Conservation (phyloP, 805 yeast genomes). For the Zygoascus tannicola region DNA sequence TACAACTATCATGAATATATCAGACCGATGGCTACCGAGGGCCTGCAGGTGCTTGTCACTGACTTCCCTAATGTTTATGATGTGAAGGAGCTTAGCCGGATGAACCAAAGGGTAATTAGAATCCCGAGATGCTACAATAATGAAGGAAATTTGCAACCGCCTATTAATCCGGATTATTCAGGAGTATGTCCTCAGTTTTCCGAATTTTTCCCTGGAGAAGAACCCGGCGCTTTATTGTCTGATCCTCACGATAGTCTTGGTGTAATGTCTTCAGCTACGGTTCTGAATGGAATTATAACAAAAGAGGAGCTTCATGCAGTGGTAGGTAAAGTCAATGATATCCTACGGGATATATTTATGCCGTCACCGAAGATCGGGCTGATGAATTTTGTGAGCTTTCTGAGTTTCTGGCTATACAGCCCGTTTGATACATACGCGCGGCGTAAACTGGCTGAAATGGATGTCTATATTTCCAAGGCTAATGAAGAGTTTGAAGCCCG, state of each 20-base stretch:
- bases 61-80: constrained; percentile 23
- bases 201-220: constrained; percentile 18
- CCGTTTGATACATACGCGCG: constrained; percentile 13
- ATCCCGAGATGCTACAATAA: constrained; percentile 15
- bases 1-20: constrained; percentile 19
- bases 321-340: constrained; percentile 37
- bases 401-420: constrained; percentile 32
- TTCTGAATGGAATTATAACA: constrained; percentile 30
- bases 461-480: constrained; percentile 30
- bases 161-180: not conserved
- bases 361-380: constrained; percentile 34
- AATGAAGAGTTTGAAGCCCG: constrained; percentile 6
- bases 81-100: constrained; percentile 19
- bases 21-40: not conserved
- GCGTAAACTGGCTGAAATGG: constrained; percentile 27
- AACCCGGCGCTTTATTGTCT: constrained; percentile 16
- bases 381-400: constrained; percentile 28
- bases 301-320: constrained; percentile 35
- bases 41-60: constrained; percentile 4
- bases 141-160: not conserved
- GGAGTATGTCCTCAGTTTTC: constrained; percentile 15
- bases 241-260: not conserved
- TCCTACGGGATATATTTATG: constrained; percentile 33
- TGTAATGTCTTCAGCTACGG: constrained; percentile 20
- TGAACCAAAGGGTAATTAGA: constrained; percentile 10